Percentiles rank a stretch among this genome's conserved stretches.
These are phyloP conservation scores for Hirsutella minnesotensis DNA, from an alignment of 2,329 filamentous ascomycete species.

Conservation along the genomic window DNA sequence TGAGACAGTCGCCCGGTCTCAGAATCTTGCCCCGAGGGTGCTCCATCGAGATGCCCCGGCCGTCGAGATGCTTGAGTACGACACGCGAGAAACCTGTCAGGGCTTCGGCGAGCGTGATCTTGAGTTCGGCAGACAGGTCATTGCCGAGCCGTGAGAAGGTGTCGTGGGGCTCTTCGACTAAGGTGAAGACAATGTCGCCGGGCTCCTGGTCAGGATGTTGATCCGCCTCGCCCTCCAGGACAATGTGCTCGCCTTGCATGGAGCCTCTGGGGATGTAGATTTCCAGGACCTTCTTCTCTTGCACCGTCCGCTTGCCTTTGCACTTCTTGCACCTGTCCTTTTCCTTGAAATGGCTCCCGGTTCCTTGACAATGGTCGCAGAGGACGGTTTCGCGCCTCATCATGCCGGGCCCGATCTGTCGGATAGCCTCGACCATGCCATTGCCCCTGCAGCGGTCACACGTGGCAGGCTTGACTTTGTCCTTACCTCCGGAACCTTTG, in stretches of 20 bases:
- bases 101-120: slow-evolving; percentile 72
- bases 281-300: slow-evolving; percentile 89
- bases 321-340: slow-evolving; percentile 99
- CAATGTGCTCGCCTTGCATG: slow-evolving; percentile 77
- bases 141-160: slow-evolving; percentile 72
- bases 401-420: slow-evolving; percentile 76
- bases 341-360: slow-evolving; percentile 81
- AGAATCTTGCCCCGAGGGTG: slow-evolving; percentile 75
- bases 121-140: slow-evolving; percentile 72
- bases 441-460: slow-evolving; percentile 78
- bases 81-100: slow-evolving; percentile 82
- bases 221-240: slow-evolving; percentile 87
- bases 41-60: slow-evolving; percentile 72
- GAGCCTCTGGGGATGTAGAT: slow-evolving; percentile 89
- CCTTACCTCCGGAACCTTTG: slow-evolving; percentile 82
- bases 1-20: slow-evolving; percentile 73
- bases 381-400: slow-evolving; percentile 68
- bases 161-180: slow-evolving; percentile 72
- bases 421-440: slow-evolving; percentile 65
- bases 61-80: slow-evolving; percentile 85
- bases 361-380: slow-evolving; percentile 74
- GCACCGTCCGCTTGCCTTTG: slow-evolving; percentile 79
- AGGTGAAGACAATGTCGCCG: slow-evolving; percentile 83
- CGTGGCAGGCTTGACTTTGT: slow-evolving; percentile 72
- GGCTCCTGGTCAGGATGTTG: slow-evolving; percentile 81